A percentile compares a stretch with the other conserved stretches of the same genome.
Conservation (phyloP, 768 basidiomycete genomes). For the Suillus americanus region DNA sequence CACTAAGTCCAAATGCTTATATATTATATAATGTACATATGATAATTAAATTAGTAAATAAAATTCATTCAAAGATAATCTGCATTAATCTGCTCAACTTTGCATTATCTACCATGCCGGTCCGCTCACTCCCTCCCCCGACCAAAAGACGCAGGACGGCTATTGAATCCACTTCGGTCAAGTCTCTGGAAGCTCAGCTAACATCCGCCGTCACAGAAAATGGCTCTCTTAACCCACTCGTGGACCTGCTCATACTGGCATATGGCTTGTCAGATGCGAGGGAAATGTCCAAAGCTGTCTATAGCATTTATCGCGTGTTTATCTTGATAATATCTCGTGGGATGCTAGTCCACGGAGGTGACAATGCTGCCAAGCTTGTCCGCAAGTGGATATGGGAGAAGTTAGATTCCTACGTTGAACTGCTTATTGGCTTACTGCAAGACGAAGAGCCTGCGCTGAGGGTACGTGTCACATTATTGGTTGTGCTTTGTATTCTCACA, state of each 20-base stretch:
- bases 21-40: neutral
- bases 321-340: constrained; percentile 59
- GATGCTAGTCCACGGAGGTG: constrained; percentile 49
- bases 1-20: neutral
- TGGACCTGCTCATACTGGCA: constrained; percentile 68
- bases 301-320: constrained; percentile 80
- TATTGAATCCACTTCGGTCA: constrained; percentile 26
- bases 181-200: constrained; percentile 55
- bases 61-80: neutral
- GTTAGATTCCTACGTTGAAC: constrained; percentile 65
- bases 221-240: constrained; percentile 72
- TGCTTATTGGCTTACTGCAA: constrained; percentile 68
- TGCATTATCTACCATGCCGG: constrained; percentile 23
- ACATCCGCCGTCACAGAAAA: constrained; percentile 51
- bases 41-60: neutral
- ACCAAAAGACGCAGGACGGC: constrained; percentile 51
- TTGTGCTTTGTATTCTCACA: constrained; percentile 5
- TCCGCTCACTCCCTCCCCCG: constrained; percentile 50
- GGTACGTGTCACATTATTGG: constrained; percentile 43
- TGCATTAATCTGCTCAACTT: neutral
- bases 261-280: constrained; percentile 47
- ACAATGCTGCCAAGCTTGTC: constrained; percentile 58
- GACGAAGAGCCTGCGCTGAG: constrained; percentile 75
- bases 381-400: constrained; percentile 80
- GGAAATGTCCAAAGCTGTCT: constrained; percentile 71